A percentile compares a stretch with the other conserved stretches of the same genome.
Conservation (phyloP, 257 asterid genomes). For the Datura wrightii region DNA sequence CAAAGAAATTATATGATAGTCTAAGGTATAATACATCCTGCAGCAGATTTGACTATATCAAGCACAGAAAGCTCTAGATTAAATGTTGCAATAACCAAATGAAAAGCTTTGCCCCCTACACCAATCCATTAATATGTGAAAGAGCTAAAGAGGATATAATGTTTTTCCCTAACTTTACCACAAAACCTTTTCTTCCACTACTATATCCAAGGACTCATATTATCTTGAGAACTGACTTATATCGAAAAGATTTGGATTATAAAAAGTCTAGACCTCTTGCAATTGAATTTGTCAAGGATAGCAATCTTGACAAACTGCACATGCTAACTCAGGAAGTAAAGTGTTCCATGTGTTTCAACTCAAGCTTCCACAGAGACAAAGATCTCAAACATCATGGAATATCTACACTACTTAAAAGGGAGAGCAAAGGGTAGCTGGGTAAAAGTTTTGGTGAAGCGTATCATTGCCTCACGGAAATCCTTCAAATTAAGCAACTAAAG, state of each 20-base stretch:
- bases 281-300: slow-evolving; percentile 13
- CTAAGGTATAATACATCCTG: slow-evolving; percentile 16
- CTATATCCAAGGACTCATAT: slow-evolving; percentile 1
- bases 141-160: neutral
- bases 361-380: slow-evolving; percentile 13
- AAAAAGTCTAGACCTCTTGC: neutral
- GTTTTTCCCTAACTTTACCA: neutral
- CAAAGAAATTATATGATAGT: neutral
- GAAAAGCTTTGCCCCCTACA: slow-evolving; percentile 12
- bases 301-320: neutral
- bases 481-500: slow-evolving; percentile 21
- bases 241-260: slow-evolving; percentile 14
- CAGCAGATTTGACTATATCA: neutral
- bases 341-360: neutral
- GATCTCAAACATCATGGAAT: neutral
- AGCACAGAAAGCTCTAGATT: neutral
- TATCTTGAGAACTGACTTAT: slow-evolving; percentile 17
- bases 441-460: neutral
- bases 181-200: slow-evolving; percentile 8
- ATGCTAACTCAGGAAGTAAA: neutral
- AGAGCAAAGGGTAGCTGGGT: neutral
- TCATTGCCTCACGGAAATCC: neutral
- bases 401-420: slow-evolving; percentile 23
- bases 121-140: slow-evolving; percentile 12
- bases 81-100: neutral